Evolutionary conservation across 345 rosid genomes (phyloP).

Genomic region (Gossypium bickii): DNA sequence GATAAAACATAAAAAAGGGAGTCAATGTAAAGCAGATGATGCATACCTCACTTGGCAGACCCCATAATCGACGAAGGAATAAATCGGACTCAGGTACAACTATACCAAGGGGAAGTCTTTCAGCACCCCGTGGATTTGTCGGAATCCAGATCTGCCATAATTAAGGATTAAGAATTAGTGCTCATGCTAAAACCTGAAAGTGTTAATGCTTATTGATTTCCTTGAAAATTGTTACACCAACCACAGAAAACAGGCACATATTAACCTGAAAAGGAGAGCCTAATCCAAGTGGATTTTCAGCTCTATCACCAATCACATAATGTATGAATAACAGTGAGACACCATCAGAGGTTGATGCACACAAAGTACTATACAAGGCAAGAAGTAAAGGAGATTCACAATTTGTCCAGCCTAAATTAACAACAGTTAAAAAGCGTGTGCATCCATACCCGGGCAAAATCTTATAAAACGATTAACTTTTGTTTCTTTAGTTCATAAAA

Average conservation of each 20-base stretch:
- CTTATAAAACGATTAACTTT: background rate
- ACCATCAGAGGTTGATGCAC: background rate
- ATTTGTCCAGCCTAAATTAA: background rate
- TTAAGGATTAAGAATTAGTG: constrained; percentile 15
- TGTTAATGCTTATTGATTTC: background rate
- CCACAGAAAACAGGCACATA: background rate
- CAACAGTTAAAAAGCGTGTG: background rate
- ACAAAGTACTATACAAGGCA: background rate
- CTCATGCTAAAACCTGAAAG: background rate
- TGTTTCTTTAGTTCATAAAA: background rate
- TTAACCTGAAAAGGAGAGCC: background rate
- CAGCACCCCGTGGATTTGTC: constrained; percentile 89
- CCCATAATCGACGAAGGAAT: constrained; percentile 77
- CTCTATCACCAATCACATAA: background rate
- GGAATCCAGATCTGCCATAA: constrained; percentile 81
- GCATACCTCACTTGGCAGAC: constrained; percentile 72
- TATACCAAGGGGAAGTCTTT: constrained; percentile 82
- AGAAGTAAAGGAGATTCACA: background rate
- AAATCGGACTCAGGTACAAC: constrained; percentile 71
- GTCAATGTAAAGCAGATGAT: background rate
- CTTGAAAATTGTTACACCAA: background rate
- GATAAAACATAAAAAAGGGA: background rate
- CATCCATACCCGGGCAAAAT: background rate
- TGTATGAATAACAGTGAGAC: background rate
- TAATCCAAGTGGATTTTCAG: background rate